These are phyloP conservation scores for Papilionanthe hybrid DNA, from an alignment of 116 monocot genomes.

Conservation along the genomic window DNA sequence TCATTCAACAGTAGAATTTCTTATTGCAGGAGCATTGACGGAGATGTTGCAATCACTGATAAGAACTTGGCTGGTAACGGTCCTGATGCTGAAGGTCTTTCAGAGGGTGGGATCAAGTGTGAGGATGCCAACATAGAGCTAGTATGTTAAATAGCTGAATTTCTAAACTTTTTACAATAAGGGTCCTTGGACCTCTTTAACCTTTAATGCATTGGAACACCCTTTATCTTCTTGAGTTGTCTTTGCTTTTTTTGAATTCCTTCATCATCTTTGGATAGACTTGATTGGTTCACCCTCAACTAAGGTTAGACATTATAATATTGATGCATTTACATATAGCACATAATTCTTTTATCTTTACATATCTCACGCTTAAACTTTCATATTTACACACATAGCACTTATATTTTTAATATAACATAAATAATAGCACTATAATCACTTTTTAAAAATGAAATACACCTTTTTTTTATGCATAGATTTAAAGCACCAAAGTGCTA, in stretches of 20 bases:
- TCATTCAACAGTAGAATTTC: neutral
- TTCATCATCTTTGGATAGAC: neutral
- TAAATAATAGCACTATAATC: too few relatives aligned
- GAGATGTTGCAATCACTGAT: conserved; percentile 31
- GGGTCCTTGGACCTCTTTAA: neutral
- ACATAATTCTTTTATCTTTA: too few relatives aligned
- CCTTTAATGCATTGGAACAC: neutral
- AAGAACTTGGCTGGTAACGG: conserved; percentile 32
- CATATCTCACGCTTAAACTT: too few relatives aligned
- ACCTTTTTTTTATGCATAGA: too few relatives aligned
- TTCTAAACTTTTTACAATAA: neutral
- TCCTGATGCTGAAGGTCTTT: conserved; percentile 17
- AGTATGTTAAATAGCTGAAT: conserved; percentile 8
- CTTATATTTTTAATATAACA: too few relatives aligned
- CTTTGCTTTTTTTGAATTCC: neutral
- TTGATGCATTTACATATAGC: too few relatives aligned
- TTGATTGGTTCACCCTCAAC: neutral
- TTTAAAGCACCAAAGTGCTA: too few relatives aligned
- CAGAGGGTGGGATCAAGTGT: conserved; percentile 26
- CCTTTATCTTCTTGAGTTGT: neutral
- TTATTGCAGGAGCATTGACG: conserved; percentile 61
- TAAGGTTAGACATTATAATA: neutral
- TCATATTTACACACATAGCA: too few relatives aligned
- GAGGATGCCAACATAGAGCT: conserved; percentile 24
- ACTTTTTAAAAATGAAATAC: too few relatives aligned